Conservation (phyloP, 257 asterid species). For the Fraxinus quadrangulata region DNA sequence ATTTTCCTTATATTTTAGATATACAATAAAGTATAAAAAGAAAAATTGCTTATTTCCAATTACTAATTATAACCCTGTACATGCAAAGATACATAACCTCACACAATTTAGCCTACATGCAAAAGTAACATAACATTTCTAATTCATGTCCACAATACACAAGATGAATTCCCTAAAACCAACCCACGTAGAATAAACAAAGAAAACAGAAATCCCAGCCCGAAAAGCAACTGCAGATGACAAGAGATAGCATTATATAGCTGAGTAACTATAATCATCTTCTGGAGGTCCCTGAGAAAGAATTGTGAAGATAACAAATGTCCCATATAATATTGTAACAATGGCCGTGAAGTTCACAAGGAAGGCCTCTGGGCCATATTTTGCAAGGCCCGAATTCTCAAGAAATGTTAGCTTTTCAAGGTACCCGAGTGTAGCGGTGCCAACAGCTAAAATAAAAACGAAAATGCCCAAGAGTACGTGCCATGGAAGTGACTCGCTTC, state of each 20-base stretch:
- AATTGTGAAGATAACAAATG: conserved; percentile 69
- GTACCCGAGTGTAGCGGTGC: conserved; percentile 67
- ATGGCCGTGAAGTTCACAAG: conserved; percentile 93
- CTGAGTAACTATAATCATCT: conserved; percentile 70
- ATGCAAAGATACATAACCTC: too few species aligned
- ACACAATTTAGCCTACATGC: too few species aligned
- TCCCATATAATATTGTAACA: conserved; percentile 69
- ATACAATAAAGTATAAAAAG: too few species aligned
- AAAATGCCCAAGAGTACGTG: conserved; percentile 76
- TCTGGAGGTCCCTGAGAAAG: conserved; percentile 54
- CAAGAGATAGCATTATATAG: conserved; percentile 38
- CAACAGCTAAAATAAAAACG: conserved; percentile 64
- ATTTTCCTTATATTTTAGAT: too few species aligned
- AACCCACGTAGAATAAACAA: too few species aligned
- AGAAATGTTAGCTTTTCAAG: conserved; percentile 97
- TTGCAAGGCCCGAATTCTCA: conserved; percentile 60
- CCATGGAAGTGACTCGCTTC: conserved; percentile 89
- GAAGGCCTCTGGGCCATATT: conserved; percentile 85
- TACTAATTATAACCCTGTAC: too few species aligned
- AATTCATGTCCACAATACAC: too few species aligned
- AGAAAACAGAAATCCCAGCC: too few species aligned
- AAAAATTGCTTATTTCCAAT: too few species aligned
- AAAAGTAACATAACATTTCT: too few species aligned
- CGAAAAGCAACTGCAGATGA: not conserved
- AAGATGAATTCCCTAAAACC: too few species aligned